phyloP scores from a whole-genome alignment of 192 early-diverging fungal genomes.

The Mortierella hygrophila region DNA sequence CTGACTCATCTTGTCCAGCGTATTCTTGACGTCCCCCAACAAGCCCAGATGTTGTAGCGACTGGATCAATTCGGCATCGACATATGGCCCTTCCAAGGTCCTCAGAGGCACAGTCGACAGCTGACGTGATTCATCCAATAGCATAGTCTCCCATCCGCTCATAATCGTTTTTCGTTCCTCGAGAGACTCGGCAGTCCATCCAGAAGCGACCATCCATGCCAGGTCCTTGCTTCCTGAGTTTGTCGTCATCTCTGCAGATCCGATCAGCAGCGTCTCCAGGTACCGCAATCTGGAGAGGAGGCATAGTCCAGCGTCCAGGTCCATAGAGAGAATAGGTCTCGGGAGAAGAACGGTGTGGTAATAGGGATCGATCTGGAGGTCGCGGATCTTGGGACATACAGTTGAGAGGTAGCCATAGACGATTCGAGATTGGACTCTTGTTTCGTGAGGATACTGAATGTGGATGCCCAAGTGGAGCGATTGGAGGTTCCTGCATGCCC shows the following conservation, averaged over 20 bases:
- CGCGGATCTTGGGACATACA: background rate
- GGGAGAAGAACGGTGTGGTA: background rate
- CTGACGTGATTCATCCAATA: background rate
- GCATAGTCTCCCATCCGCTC: background rate
- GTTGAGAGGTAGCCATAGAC: background rate
- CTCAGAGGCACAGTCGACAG: background rate
- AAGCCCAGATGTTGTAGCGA: background rate
- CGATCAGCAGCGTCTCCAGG: background rate
- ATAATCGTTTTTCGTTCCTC: background rate
- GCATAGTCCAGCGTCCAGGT: background rate
- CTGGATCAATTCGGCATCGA: background rate
- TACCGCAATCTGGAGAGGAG: background rate
- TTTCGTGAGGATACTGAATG: background rate
- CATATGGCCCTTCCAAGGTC: background rate
- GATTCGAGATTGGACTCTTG: background rate
- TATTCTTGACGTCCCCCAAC: background rate
- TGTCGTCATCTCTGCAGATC: background rate
- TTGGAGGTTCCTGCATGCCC: background rate
- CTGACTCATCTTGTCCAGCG: background rate
- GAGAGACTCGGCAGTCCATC: background rate
- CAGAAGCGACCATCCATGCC: constrained; percentile 1
- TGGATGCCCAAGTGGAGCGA: background rate
- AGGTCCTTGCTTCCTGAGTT: background rate
- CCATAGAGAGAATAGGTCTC: background rate
- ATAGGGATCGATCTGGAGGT: background rate